A percentile compares a stretch with the other conserved stretches of the same genome.
Evolutionary conservation across 106 monocot genomes (phyloP).

Genomic region (Iris macrosiphon): DNA sequence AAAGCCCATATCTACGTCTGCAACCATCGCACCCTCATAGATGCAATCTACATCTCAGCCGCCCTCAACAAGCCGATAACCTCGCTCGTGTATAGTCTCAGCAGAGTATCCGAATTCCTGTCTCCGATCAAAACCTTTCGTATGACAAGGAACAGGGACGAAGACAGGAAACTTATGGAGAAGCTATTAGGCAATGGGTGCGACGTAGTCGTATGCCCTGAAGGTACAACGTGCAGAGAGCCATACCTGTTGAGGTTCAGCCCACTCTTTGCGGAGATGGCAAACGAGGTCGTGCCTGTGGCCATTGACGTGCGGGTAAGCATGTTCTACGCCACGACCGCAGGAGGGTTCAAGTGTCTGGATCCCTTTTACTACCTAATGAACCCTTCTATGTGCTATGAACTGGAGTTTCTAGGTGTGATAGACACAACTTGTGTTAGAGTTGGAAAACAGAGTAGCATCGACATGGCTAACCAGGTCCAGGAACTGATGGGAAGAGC

Average conservation of each 20-base stretch:
- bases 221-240: constrained; percentile 87
- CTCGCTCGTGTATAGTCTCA: constrained; percentile 54
- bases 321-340: constrained; percentile 81
- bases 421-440: constrained; percentile 14
- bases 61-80: constrained; percentile 25
- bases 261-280: constrained; percentile 70
- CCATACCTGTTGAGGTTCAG: constrained; percentile 80
- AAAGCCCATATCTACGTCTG: constrained; percentile 40
- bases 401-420: constrained; percentile 31
- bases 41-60: constrained; percentile 49
- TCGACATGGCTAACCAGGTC: constrained; percentile 51
- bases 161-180: constrained; percentile 33
- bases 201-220: constrained; percentile 68
- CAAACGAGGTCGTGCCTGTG: constrained; percentile 41
- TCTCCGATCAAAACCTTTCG: constrained; percentile 46
- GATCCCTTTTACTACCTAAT: constrained; percentile 52
- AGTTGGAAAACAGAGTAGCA: constrained; percentile 6
- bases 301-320: constrained; percentile 29
- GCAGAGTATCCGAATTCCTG: constrained; percentile 29
- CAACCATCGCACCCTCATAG: constrained; percentile 77
- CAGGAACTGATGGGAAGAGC: constrained; percentile 48
- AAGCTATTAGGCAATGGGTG: constrained; percentile 26
- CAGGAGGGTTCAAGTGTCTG: constrained; percentile 47
- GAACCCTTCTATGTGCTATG: constrained; percentile 51
- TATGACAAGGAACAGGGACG: constrained; percentile 33